Percentiles rank a stretch among this genome's conserved stretches.
phyloP scores from a whole-genome alignment of 1,284 basidiomycete genomes.

The Vanrija pseudolonga region DNA sequence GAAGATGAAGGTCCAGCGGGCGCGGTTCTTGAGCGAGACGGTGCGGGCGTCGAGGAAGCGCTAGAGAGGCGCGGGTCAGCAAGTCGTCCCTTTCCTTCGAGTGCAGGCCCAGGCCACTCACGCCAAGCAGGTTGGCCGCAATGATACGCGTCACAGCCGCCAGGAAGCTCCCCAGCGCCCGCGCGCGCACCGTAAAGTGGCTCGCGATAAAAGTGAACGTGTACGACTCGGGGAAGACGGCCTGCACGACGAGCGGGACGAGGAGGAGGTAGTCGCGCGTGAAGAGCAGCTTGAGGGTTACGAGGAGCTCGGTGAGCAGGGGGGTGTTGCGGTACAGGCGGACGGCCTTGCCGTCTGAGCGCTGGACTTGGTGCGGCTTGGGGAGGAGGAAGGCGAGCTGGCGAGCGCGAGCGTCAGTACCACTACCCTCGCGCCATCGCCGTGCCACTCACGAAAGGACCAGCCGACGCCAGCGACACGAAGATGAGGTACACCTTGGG shows the following conservation, averaged over 20 bases:
- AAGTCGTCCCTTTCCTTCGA: too few species aligned
- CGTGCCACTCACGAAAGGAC: constrained; percentile 39
- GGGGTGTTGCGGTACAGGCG: background rate
- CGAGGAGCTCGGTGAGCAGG: background rate
- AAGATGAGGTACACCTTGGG: constrained; percentile 25
- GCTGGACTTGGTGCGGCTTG: background rate
- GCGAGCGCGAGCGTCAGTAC: background rate
- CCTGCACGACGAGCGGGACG: background rate
- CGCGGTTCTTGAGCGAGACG: background rate
- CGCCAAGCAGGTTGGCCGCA: background rate
- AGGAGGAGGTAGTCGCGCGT: background rate
- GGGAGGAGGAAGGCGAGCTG: background rate
- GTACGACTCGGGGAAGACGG: background rate
- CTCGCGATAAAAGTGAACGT: background rate
- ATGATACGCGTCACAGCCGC: background rate
- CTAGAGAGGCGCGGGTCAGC: too few species aligned
- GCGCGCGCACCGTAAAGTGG: background rate
- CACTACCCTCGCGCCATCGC: background rate
- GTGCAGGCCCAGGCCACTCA: too few species aligned
- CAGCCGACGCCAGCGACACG: constrained; percentile 34
- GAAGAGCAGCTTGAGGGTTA: background rate
- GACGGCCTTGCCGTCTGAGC: background rate
- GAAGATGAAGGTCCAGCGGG: background rate
- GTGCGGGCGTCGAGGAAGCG: too few species aligned
- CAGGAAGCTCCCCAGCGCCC: background rate